These are phyloP conservation scores for Niveomyces coronatus DNA, from an alignment of 2,329 filamentous ascomycete genomes.

Conservation along the genomic window DNA sequence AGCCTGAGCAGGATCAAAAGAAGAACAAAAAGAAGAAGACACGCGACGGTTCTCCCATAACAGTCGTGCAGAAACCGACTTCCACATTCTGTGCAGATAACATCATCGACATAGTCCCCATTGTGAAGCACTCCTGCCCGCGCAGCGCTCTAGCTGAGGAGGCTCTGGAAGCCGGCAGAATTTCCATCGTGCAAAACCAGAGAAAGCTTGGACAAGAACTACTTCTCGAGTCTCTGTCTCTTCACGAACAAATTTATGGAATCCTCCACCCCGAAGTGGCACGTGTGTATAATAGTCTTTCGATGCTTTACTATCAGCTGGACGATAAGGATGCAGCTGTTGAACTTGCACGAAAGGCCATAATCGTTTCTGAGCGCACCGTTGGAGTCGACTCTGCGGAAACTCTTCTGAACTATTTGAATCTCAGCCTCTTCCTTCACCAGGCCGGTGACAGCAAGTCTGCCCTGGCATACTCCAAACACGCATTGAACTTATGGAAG, in stretches of 20 bases:
- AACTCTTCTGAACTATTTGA: constrained; percentile 90
- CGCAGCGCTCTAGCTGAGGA: constrained; percentile 89
- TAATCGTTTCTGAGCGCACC: constrained; percentile 91
- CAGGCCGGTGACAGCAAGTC: constrained; percentile 80
- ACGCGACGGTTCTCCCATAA: constrained; percentile 42
- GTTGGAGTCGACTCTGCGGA: constrained; percentile 89
- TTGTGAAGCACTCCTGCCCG: constrained; percentile 89
- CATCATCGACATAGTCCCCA: constrained; percentile 82
- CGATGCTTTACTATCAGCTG: constrained; percentile 94
- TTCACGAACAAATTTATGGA: constrained; percentile 98
- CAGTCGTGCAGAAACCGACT: constrained; percentile 30
- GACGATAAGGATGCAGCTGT: constrained; percentile 95
- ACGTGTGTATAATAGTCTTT: constrained; percentile 86
- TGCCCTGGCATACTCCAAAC: constrained; percentile 81
- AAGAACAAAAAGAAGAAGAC: constrained; percentile 58
- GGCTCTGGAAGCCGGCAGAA: constrained; percentile 86
- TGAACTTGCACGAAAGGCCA: constrained; percentile 90
- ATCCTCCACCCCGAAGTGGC: constrained; percentile 95
- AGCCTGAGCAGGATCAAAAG: constrained; percentile 33
- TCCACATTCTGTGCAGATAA: constrained; percentile 67
- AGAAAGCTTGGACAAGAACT: constrained; percentile 94
- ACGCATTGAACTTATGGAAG: constrained; percentile 93
- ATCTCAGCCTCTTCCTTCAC: constrained; percentile 89
- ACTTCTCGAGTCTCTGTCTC: constrained; percentile 84
- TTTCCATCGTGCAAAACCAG: constrained; percentile 92